Conservation (phyloP, 768 basidiomycete genomes). For the Trametes elegans region DNA sequence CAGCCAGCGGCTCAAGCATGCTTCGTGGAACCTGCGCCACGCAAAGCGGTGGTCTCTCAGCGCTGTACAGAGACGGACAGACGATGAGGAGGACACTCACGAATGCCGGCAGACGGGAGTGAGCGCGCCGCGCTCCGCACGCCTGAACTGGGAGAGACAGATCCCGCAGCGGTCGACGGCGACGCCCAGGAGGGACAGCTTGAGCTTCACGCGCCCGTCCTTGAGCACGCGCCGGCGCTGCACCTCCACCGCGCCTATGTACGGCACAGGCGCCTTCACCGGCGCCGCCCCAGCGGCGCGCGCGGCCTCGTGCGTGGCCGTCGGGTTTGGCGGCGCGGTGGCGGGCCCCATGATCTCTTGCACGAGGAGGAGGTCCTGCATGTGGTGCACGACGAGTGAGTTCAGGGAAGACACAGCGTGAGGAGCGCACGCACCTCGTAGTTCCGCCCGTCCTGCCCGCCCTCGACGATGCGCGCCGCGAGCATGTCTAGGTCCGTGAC, state of each 20-base stretch:
- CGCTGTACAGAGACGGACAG: background rate
- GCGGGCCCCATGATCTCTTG: constrained; percentile 64
- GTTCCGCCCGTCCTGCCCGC: constrained; percentile 45
- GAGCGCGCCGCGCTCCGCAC: constrained; percentile 53
- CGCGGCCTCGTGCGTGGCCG: constrained; percentile 4
- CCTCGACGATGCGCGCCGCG: constrained; percentile 51
- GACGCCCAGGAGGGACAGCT: constrained; percentile 60
- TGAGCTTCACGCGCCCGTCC: constrained; percentile 71
- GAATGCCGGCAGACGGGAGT: constrained; percentile 60
- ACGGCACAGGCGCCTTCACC: constrained; percentile 18
- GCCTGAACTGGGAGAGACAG: constrained; percentile 69
- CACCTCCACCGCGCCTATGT: constrained; percentile 43
- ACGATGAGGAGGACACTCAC: constrained; percentile 28
- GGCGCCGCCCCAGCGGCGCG: background rate
- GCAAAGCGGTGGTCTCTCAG: background rate
- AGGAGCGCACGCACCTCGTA: constrained; percentile 56
- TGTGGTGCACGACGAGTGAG: background rate
- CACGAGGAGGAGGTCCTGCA: constrained; percentile 56
- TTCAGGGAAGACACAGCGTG: background rate
- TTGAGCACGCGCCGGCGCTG: constrained; percentile 55
- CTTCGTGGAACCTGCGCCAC: constrained; percentile 52
- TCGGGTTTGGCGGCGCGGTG: constrained; percentile 38
- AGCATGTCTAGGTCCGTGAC: constrained; percentile 63
- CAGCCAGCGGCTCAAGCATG: constrained; percentile 63
- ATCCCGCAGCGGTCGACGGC: constrained; percentile 70